These are phyloP conservation scores for Xylaria sp. DNA, from an alignment of 2,329 filamentous ascomycete genomes.

Conservation along the genomic window DNA sequence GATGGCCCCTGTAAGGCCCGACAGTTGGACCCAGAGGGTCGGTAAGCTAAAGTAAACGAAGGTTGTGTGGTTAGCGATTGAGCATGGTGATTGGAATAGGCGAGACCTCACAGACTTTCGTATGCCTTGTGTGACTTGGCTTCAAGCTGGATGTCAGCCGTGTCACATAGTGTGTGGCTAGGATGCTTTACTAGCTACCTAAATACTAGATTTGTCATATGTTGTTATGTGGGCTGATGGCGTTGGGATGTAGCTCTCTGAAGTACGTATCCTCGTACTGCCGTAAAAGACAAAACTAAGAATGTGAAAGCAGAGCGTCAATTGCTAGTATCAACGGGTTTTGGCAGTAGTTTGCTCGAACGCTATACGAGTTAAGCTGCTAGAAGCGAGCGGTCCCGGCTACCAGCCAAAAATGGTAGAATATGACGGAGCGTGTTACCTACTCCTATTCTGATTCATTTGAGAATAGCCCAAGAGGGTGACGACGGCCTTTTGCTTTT, in stretches of 20 bases:
- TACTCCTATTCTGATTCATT: background rate
- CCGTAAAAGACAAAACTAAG: background rate
- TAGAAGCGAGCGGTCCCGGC: background rate
- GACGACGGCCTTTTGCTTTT: background rate
- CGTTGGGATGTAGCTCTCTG: background rate
- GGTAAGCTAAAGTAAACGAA: conserved; percentile 26
- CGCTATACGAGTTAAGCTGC: background rate
- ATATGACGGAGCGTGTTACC: background rate
- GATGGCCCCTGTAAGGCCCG: conserved; percentile 16
- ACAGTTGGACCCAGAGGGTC: conserved; percentile 24
- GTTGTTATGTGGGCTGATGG: background rate
- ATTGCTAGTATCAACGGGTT: background rate
- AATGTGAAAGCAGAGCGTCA: background rate
- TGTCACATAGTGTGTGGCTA: conserved; percentile 16
- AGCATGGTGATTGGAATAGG: conserved; percentile 14
- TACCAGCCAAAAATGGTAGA: background rate
- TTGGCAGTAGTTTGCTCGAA: background rate
- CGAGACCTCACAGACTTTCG: conserved; percentile 16
- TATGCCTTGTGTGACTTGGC: conserved; percentile 17
- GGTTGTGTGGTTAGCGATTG: conserved; percentile 9
- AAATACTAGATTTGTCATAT: conserved; percentile 13
- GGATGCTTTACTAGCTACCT: conserved; percentile 10
- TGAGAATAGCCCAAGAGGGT: background rate
- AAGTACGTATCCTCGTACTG: background rate
- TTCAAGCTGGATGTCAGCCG: conserved; percentile 7